Conservation (phyloP, 2,329 filamentous ascomycete species). For the Stachybotrys chartarum region DNA sequence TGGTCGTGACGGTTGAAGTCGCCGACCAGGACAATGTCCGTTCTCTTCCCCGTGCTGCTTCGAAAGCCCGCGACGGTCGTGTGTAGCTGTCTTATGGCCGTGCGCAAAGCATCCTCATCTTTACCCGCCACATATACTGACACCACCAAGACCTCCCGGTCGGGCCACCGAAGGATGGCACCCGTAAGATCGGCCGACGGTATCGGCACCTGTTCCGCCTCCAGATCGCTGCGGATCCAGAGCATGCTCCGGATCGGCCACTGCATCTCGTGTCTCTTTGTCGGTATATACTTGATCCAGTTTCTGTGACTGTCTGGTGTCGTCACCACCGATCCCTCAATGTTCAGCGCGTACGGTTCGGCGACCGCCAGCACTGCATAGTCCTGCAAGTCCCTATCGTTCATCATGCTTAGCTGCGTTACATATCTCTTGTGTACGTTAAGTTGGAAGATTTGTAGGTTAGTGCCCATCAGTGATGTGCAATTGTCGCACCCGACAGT, state of each 20-base stretch:
- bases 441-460: conserved; percentile 1
- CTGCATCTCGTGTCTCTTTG: not conserved
- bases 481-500: too few relatives aligned
- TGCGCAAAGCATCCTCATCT: too few relatives aligned
- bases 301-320: not conserved
- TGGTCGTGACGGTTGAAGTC: conserved; percentile 4
- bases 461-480: conserved; percentile 2
- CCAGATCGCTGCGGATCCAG: conserved; percentile 1
- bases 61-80: too few relatives aligned
- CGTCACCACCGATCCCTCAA: not conserved
- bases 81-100: too few relatives aligned
- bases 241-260: conserved; percentile 3
- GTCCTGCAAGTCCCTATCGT: conserved; percentile 2
- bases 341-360: conserved; percentile 1
- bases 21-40: too few relatives aligned
- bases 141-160: not conserved
- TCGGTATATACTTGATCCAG: conserved; percentile 1
- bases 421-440: conserved; percentile 1
- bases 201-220: conserved; percentile 3
- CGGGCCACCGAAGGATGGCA: not conserved
- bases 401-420: conserved; percentile 3
- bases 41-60: too few relatives aligned
- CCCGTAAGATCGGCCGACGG: not conserved
- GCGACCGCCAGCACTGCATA: conserved; percentile 1
- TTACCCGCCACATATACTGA: not conserved